Evolutionary conservation across 1,139 yeast genomes (phyloP).

Genomic region (Suhomyces ambrosiae): DNA sequence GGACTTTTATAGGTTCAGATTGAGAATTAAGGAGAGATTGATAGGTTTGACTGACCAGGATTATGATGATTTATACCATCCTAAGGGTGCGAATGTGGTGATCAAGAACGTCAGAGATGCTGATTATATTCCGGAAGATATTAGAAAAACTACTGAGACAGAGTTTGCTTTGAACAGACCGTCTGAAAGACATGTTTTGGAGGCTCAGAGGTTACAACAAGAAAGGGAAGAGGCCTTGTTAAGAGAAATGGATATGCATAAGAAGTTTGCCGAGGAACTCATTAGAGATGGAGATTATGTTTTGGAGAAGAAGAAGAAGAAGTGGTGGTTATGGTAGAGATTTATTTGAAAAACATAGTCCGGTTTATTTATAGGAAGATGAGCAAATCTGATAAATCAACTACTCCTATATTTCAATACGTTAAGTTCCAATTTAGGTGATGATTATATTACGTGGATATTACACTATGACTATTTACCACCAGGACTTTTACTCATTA

Average conservation of each 20-base stretch:
- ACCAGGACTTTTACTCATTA: too few species aligned
- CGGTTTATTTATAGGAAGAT: neutral
- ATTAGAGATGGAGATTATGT: constrained; percentile 33
- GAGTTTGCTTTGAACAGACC: constrained; percentile 66
- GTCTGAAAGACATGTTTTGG: constrained; percentile 69
- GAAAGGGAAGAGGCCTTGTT: constrained; percentile 68
- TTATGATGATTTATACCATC: constrained; percentile 59
- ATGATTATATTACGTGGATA: too few species aligned
- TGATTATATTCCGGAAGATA: constrained; percentile 42
- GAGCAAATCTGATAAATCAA: too few species aligned
- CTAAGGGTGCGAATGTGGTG: constrained; percentile 36
- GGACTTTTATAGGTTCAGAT: constrained; percentile 63
- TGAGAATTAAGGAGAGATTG: constrained; percentile 54
- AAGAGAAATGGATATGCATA: constrained; percentile 52
- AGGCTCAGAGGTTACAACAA: constrained; percentile 72
- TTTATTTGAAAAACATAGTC: too few species aligned
- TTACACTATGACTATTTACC: too few species aligned
- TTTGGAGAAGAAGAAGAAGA: constrained; percentile 20
- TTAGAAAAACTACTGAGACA: constrained; percentile 45
- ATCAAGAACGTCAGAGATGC: constrained; percentile 47
- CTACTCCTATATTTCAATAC: too few species aligned
- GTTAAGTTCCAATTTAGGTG: too few species aligned
- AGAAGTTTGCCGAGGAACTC: constrained; percentile 30
- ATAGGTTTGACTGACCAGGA: constrained; percentile 62
- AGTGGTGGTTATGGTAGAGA: constrained; percentile 25